Evolutionary conservation across 2,329 filamentous ascomycete species (phyloP), one percentile per base, ranked within the genome.

Genomic region (Ophiostoma sp.): DNA sequence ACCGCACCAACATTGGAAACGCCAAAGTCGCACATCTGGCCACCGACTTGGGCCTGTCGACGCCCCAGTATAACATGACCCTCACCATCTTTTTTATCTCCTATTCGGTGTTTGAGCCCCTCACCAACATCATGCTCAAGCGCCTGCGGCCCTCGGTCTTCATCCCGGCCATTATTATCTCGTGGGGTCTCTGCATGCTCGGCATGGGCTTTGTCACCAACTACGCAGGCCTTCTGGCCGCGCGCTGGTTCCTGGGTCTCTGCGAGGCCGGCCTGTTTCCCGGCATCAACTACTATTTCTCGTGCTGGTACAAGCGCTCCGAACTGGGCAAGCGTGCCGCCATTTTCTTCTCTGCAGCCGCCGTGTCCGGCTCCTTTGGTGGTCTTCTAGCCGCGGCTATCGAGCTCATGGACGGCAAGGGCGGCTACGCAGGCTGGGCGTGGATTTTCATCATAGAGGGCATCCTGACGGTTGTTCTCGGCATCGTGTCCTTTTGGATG

Each of bases 41-140:
- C 36, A 74, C 82, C 13, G 87, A 90, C 71, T 80, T 95, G 20
- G 74, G 84, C 41, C 86, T 94, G 67, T 84, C 83, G 0, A 83
- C 85, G 2, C 79, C 82, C 6, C 83, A 90, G 76, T 96, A 93
- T 80, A 94, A 94, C 77, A 83, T 86, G 31, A 86, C 89, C 0
- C 83, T 96, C 8, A 92, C 90, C 44, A 90, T 96, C 74, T 96
- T 96, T 81, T 96, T 96, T 80, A 84, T 96, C 67, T 93, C 90
- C 0, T 97, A 97, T 77, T 85, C 91, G 1, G 79, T 93, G 44
- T 93, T 92, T 73, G 92, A 95, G 77, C 87, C 88, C 0, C 75
- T 93, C 62, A 93, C 91, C 72, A 96, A 96, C 77, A 82, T 94
- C 66, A 79, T 96, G 33, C 87, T 96, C 71, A 96, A 96, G 80